Conservation (phyloP, 805 yeast species). For the Gaillardinia entomophila region DNA sequence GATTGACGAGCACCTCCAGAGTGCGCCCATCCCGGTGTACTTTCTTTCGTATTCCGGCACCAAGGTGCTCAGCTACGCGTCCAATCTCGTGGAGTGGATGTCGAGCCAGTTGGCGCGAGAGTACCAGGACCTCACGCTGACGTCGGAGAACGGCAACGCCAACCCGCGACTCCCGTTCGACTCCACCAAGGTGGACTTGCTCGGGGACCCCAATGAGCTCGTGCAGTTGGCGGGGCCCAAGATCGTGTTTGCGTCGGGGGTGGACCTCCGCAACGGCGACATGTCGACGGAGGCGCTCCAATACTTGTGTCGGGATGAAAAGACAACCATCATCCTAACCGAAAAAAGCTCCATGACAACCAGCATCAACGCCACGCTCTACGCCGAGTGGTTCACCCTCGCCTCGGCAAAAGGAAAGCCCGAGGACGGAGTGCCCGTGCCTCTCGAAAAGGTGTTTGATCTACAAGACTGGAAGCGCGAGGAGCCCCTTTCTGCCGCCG, state of each 20-base stretch:
- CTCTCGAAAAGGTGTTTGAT: slow-evolving; percentile 39
- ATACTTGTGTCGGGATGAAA: slow-evolving; percentile 56
- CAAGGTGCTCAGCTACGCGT: slow-evolving; percentile 72
- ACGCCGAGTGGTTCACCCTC: slow-evolving; percentile 46
- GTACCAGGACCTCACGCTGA: slow-evolving; percentile 54
- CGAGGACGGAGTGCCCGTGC: slow-evolving; percentile 61
- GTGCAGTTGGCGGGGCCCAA: slow-evolving; percentile 59
- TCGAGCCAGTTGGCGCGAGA: slow-evolving; percentile 76
- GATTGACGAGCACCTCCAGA: slow-evolving; percentile 60
- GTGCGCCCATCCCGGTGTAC: slow-evolving; percentile 63
- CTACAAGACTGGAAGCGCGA: slow-evolving; percentile 40
- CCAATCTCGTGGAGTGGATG: slow-evolving; percentile 95
- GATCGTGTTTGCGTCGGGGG: slow-evolving; percentile 73
- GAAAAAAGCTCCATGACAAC: slow-evolving; percentile 39
- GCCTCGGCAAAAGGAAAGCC: slow-evolving; percentile 27
- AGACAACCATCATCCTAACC: slow-evolving; percentile 69
- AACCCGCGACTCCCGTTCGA: slow-evolving; percentile 72
- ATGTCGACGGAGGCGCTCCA: slow-evolving; percentile 47
- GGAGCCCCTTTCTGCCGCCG: slow-evolving; percentile 45
- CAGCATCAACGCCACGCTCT: slow-evolving; percentile 47
- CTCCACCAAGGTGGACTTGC: slow-evolving; percentile 51
- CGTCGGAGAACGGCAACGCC: slow-evolving; percentile 7
- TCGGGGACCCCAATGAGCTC: slow-evolving; percentile 53
- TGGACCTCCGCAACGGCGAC: slow-evolving; percentile 59
- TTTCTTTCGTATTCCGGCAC: slow-evolving; percentile 76